Conservation (phyloP, 2,329 filamentous ascomycete genomes). For the Elsinoe fawcettii region DNA sequence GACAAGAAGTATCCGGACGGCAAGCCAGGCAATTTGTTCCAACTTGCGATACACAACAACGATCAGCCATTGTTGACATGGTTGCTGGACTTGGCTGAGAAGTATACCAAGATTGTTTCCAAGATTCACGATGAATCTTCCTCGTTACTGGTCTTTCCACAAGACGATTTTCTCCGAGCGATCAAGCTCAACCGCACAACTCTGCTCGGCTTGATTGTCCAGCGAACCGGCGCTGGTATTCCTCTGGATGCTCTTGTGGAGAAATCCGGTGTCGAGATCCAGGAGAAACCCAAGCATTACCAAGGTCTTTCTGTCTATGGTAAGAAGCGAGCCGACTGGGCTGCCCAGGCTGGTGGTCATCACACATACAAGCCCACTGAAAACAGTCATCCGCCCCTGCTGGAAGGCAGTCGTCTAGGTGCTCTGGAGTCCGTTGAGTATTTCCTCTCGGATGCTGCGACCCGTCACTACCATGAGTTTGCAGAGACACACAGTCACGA, state of each 20-base stretch:
- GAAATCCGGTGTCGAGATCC: constrained; percentile 55
- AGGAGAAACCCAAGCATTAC: constrained; percentile 63
- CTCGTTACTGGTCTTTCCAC: constrained; percentile 27
- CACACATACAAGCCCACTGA: constrained; percentile 18
- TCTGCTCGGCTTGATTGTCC: constrained; percentile 58
- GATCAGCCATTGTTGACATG: constrained; percentile 46
- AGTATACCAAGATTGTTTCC: constrained; percentile 33
- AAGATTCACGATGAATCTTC: neutral
- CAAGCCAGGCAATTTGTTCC: constrained; percentile 23
- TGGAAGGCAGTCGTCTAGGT: constrained; percentile 50
- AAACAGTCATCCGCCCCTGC: constrained; percentile 48
- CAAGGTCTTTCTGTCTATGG: constrained; percentile 70
- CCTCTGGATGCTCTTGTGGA: constrained; percentile 60
- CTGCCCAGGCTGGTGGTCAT: constrained; percentile 48
- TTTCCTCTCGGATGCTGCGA: constrained; percentile 65
- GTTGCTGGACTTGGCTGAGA: constrained; percentile 48
- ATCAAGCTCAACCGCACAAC: constrained; percentile 44
- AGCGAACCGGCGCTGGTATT: constrained; percentile 58
- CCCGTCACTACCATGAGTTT: constrained; percentile 62
- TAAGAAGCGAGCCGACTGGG: constrained; percentile 68
- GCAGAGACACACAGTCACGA: constrained; percentile 55
- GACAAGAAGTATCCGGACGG: constrained; percentile 7
- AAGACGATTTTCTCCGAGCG: constrained; percentile 27
- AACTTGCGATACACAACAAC: constrained; percentile 37
- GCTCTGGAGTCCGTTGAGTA: constrained; percentile 66